Evolutionary conservation across 2,329 filamentous ascomycete species (phyloP).

Genomic region (Pseudopyricularia javanii): DNA sequence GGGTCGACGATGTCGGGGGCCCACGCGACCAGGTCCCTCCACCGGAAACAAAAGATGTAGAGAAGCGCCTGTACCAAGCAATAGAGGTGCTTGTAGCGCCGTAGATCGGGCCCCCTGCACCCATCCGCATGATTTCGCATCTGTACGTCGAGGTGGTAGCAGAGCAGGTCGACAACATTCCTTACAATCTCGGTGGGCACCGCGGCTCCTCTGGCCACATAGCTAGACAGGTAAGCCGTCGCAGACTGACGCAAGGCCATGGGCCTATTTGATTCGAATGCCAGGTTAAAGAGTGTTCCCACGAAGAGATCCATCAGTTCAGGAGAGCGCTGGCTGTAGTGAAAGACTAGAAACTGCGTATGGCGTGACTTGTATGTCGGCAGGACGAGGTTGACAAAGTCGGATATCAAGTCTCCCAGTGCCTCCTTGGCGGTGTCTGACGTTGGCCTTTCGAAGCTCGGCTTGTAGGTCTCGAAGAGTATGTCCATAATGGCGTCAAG

Average conservation of each 20-base stretch:
- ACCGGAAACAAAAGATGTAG: constrained; percentile 96
- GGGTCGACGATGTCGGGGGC: constrained; percentile 48
- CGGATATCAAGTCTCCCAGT: constrained; percentile 68
- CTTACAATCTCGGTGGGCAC: constrained; percentile 67
- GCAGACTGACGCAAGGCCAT: constrained; percentile 71
- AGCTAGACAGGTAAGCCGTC: constrained; percentile 86
- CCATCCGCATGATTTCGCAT: constrained; percentile 58
- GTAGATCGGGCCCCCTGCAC: constrained; percentile 76
- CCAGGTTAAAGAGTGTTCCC: constrained; percentile 60
- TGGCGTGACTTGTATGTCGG: constrained; percentile 87
- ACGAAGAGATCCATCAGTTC: constrained; percentile 73
- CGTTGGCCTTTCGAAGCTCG: constrained; percentile 56
- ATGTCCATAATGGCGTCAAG: constrained; percentile 83
- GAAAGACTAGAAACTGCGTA: constrained; percentile 91
- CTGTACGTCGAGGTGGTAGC: constrained; percentile 64
- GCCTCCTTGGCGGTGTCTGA: constrained; percentile 57
- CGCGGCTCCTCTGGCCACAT: constrained; percentile 79
- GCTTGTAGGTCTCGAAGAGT: constrained; percentile 72
- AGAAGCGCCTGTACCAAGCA: constrained; percentile 77
- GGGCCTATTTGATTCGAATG: constrained; percentile 58
- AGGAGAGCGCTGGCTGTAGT: constrained; percentile 77
- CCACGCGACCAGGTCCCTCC: constrained; percentile 71
- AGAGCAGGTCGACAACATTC: constrained; percentile 68
- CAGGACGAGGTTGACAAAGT: constrained; percentile 80
- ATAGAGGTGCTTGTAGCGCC: constrained; percentile 76